These are phyloP conservation scores for Morella rubra DNA, from an alignment of 306 rosid genomes.

Conservation along the genomic window DNA sequence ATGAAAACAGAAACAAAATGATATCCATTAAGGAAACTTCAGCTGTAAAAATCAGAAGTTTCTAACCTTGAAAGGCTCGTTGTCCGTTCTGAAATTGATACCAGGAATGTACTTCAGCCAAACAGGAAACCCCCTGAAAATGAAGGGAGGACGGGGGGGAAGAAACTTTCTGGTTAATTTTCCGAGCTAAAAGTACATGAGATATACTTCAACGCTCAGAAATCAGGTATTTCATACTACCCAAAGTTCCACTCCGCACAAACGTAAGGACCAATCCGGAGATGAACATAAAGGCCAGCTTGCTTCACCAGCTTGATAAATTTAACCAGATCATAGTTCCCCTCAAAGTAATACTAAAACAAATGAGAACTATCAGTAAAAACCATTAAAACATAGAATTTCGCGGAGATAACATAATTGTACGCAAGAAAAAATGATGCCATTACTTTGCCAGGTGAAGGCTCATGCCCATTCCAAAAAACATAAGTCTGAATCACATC, in stretches of 20 bases:
- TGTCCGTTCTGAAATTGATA: conserved; percentile 86
- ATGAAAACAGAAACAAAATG: background rate
- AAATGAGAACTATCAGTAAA: background rate
- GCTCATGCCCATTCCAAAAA: conserved; percentile 99
- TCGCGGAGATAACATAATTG: conserved; percentile 14
- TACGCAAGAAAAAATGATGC: conserved; percentile 14
- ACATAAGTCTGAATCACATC: conserved; percentile 97
- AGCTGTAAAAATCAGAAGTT: conserved; percentile 12
- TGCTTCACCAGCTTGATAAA: conserved; percentile 86
- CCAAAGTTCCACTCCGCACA: conserved; percentile 99
- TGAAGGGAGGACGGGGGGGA: background rate
- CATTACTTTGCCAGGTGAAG: conserved; percentile 80
- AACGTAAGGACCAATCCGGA: conserved; percentile 96
- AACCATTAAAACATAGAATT: conserved; percentile 14
- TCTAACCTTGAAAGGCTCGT: conserved; percentile 87
- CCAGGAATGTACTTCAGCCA: conserved; percentile 98
- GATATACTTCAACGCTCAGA: background rate
- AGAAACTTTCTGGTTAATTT: conserved; percentile 11
- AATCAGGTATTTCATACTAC: conserved; percentile 39
- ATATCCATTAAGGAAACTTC: conserved; percentile 7
- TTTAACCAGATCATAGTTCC: conserved; percentile 88
- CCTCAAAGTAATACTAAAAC: conserved; percentile 80
- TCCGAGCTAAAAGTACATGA: background rate
- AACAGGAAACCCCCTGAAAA: conserved; percentile 90
- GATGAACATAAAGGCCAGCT: conserved; percentile 90